phyloP scores from a whole-genome alignment of 768 basidiomycete species.

The Sarcodon sp. region DNA sequence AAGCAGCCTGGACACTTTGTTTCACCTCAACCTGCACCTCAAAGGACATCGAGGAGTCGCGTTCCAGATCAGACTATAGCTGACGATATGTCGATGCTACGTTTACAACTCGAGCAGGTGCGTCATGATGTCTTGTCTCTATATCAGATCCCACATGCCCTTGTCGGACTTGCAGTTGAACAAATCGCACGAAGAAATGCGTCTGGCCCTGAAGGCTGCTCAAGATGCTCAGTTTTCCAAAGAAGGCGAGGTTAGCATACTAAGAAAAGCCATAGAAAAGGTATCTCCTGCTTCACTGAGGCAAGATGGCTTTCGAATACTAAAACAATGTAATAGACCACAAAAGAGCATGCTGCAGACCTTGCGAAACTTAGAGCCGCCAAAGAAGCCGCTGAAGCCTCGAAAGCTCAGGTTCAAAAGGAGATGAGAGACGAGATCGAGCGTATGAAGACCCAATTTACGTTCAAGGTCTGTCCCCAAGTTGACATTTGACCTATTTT shows the following conservation, averaged over 20 bases:
- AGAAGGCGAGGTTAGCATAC: slow-evolving; percentile 58
- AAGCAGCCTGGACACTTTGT: neutral
- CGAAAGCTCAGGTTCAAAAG: slow-evolving; percentile 40
- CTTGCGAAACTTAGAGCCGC: slow-evolving; percentile 41
- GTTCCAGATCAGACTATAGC: neutral
- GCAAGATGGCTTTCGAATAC: neutral
- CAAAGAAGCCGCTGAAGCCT: slow-evolving; percentile 48
- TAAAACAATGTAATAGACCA: slow-evolving; percentile 23
- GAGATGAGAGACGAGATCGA: slow-evolving; percentile 59
- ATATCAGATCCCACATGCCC: neutral
- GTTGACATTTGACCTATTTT: neutral
- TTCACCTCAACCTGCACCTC: neutral
- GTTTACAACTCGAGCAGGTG: slow-evolving; percentile 36
- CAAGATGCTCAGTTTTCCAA: slow-evolving; percentile 39
- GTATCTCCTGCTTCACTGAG: slow-evolving; percentile 18
- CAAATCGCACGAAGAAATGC: slow-evolving; percentile 33
- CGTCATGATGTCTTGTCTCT: slow-evolving; percentile 7
- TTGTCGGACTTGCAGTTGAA: slow-evolving; percentile 26
- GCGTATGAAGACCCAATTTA: slow-evolving; percentile 51
- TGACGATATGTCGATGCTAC: slow-evolving; percentile 9
- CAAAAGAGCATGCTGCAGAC: slow-evolving; percentile 46
- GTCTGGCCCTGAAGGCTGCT: slow-evolving; percentile 31
- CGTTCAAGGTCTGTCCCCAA: slow-evolving; percentile 43
- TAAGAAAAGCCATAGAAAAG: slow-evolving; percentile 59
- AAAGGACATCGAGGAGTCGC: neutral